A percentile compares a stretch with the other conserved stretches of the same genome.
These are phyloP conservation scores for Mycoemilia scoparia DNA, from an alignment of 192 early-diverging fungal species.

Conservation along the genomic window DNA sequence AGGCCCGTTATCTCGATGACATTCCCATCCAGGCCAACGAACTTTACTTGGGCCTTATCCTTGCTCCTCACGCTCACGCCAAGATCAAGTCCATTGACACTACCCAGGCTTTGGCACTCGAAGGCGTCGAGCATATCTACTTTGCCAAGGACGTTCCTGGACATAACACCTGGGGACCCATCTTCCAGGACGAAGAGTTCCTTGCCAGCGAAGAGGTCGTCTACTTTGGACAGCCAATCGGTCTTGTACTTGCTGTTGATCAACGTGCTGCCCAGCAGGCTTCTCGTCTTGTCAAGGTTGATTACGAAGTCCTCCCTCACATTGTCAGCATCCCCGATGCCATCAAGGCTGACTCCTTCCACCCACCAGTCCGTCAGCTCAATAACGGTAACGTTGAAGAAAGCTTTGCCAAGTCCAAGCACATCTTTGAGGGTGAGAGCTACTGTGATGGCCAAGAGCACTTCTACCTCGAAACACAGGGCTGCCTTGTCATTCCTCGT, in stretches of 20 bases:
- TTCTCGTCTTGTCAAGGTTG: slow-evolving; percentile 44
- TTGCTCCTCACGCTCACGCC: slow-evolving; percentile 47
- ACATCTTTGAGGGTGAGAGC: slow-evolving; percentile 35
- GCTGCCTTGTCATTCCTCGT: slow-evolving; percentile 42
- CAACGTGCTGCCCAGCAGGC: slow-evolving; percentile 48
- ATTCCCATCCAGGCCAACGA: slow-evolving; percentile 54
- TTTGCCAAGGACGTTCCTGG: slow-evolving; percentile 51
- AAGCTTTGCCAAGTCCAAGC: slow-evolving; percentile 27
- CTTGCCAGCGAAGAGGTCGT: slow-evolving; percentile 50
- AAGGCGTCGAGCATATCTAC: slow-evolving; percentile 50
- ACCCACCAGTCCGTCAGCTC: slow-evolving; percentile 31
- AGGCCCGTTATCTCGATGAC: slow-evolving; percentile 69
- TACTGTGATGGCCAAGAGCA: slow-evolving; percentile 55
- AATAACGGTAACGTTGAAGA: slow-evolving; percentile 44
- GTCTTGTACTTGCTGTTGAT: slow-evolving; percentile 56
- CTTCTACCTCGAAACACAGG: slow-evolving; percentile 75
- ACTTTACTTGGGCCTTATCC: slow-evolving; percentile 46
- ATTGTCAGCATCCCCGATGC: slow-evolving; percentile 68
- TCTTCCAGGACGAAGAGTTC: slow-evolving; percentile 60
- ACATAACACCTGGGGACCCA: slow-evolving; percentile 32
- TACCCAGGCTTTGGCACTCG: slow-evolving; percentile 32
- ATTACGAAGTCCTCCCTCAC: slow-evolving; percentile 51
- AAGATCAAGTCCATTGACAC: slow-evolving; percentile 43
- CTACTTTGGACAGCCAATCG: slow-evolving; percentile 57
- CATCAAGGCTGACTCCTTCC: slow-evolving; percentile 43